Percentiles rank a stretch among this genome's conserved stretches.
These are phyloP conservation scores for Salix suchowensis DNA, from an alignment of 345 rosid genomes.

Conservation along the genomic window DNA sequence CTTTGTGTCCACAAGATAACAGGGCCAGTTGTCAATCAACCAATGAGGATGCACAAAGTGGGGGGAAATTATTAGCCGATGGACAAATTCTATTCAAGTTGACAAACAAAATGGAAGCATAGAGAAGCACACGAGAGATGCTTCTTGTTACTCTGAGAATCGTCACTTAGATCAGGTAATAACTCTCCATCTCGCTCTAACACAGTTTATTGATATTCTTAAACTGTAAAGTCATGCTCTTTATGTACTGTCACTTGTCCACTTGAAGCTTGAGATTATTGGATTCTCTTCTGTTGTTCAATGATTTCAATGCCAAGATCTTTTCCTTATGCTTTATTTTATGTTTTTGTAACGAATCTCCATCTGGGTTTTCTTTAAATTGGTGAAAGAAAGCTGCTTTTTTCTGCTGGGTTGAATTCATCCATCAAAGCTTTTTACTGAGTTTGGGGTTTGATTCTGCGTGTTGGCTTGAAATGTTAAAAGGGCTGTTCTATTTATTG, in stretches of 20 bases:
- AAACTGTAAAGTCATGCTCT: not conserved
- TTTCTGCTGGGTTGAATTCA: not conserved
- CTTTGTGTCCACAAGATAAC: not conserved
- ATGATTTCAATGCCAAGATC: constrained; percentile 1
- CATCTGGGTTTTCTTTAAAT: constrained; percentile 32
- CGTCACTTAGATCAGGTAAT: not conserved
- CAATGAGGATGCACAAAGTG: not conserved
- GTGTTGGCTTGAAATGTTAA: not conserved
- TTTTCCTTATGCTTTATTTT: constrained; percentile 13
- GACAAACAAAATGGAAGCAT: not conserved
- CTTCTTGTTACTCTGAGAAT: not conserved
- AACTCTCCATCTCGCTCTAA: not conserved
- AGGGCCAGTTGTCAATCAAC: not conserved
- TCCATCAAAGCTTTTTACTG: not conserved
- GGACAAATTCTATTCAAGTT: not conserved
- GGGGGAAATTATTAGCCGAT: not conserved
- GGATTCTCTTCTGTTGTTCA: constrained; percentile 4
- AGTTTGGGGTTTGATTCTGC: constrained; percentile 11
- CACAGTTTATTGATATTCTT: constrained; percentile 1
- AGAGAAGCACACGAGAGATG: not conserved
- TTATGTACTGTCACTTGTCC: not conserved
- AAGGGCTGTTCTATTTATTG: not conserved
- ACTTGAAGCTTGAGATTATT: not conserved
- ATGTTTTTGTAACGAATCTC: constrained; percentile 14
- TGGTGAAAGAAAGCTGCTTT: constrained; percentile 6